A percentile compares a stretch with the other conserved stretches of the same genome.
Evolutionary conservation across 768 basidiomycete genomes (phyloP).

Genomic region (Lentinus brumalis): DNA sequence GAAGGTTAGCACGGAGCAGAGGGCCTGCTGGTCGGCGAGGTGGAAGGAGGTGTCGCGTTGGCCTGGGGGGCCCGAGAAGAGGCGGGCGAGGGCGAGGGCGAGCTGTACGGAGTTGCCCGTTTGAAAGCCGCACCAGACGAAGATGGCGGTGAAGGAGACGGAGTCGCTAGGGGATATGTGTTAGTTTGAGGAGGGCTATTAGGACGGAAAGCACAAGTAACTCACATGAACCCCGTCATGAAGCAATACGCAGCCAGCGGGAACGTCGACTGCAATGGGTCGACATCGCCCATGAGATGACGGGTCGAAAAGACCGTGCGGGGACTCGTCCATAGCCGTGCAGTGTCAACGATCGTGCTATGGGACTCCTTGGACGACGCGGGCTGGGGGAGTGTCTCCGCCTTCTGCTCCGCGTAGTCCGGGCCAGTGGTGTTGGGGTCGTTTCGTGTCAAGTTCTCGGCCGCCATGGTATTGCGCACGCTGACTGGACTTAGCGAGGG

Average conservation of each 20-base stretch:
- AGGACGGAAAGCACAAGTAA: constrained; percentile 7
- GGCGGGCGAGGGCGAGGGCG: constrained; percentile 76
- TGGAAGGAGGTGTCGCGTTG: constrained; percentile 65
- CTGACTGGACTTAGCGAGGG: too few species aligned
- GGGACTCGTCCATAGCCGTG: constrained; percentile 27
- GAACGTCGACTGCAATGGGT: constrained; percentile 49
- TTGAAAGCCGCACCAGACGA: constrained; percentile 86
- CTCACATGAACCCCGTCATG: constrained; percentile 81
- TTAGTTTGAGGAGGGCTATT: too few species aligned
- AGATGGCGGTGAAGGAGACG: constrained; percentile 76
- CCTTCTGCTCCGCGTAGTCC: constrained; percentile 20
- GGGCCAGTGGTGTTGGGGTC: neutral
- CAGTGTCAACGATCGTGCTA: constrained; percentile 18
- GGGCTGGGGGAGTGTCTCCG: constrained; percentile 18
- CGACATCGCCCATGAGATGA: constrained; percentile 45
- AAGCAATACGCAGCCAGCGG: constrained; percentile 70
- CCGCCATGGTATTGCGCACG: too few species aligned
- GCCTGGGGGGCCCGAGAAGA: constrained; percentile 58
- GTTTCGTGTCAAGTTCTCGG: too few species aligned
- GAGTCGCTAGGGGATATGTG: constrained; percentile 50
- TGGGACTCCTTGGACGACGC: constrained; percentile 15
- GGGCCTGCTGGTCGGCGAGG: constrained; percentile 79
- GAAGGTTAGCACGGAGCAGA: constrained; percentile 80
- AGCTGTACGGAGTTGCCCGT: constrained; percentile 80
- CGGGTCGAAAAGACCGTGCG: constrained; percentile 22